A percentile compares a stretch with the other conserved stretches of the same genome.
These are phyloP conservation scores for Neonectria faginata DNA, from an alignment of 2,329 filamentous ascomycete species.

Conservation along the genomic window DNA sequence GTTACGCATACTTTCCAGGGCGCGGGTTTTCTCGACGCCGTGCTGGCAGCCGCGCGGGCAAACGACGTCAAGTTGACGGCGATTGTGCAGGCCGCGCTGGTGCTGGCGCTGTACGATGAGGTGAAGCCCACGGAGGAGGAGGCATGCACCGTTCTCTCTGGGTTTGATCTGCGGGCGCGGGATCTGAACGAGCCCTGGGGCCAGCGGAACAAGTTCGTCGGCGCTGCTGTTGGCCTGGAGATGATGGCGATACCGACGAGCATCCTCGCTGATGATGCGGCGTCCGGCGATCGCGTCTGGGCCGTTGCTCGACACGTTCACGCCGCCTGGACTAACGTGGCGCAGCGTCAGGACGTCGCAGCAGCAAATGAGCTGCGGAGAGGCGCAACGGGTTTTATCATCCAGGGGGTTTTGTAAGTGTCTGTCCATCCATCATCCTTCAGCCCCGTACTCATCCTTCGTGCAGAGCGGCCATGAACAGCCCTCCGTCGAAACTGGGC, in stretches of 20 bases:
- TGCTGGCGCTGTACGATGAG: conserved; percentile 9
- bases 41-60: neutral
- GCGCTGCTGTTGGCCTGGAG: conserved; percentile 20
- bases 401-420: conserved; percentile 16
- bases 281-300: conserved; percentile 13
- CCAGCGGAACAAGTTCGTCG: conserved; percentile 19
- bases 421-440: neutral
- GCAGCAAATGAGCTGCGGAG: conserved; percentile 21
- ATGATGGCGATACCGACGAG: conserved; percentile 20
- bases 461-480: conserved; percentile 3
- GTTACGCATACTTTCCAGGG: conserved; percentile 3
- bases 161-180: conserved; percentile 16
- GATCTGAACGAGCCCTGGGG: conserved; percentile 17
- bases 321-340: conserved; percentile 10
- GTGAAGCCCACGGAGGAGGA: conserved; percentile 5
- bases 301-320: conserved; percentile 15
- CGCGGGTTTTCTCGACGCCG: neutral
- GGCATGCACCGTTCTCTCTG: conserved; percentile 16
- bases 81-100: conserved; percentile 11
- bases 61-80: conserved; percentile 19
- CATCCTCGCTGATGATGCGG: neutral
- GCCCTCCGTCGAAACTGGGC: conserved; percentile 5
- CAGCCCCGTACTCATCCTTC: neutral
- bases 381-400: conserved; percentile 16
- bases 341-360: conserved; percentile 19